Base-by-base conservation (phyloP, 441 rosid species). In the Geranium incanum region DNA sequence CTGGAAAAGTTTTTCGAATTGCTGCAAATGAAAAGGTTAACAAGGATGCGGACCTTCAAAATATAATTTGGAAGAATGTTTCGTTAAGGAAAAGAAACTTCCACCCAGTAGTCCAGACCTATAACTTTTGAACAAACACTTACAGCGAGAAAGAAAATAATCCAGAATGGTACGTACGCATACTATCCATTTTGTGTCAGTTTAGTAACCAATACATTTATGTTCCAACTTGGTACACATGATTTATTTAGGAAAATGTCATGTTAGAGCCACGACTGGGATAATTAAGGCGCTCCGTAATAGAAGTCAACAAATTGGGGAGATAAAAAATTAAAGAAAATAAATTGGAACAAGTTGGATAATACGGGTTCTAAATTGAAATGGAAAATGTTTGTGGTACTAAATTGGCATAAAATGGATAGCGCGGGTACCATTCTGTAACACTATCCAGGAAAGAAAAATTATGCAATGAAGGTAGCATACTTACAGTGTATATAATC, bases 1-100 rank as follows among this genome's bases (percentile, higher is more conserved):
- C 86, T 87, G 92, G 85, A 95, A 95, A 75, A 92, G 93, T 50
- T 92, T 82, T 75, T 95, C 99, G 28, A 95, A 95, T 89, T 93
- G 98, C 99, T 95, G 89, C 79, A 77, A 71, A 68, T 13, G 33
- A 28, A 68, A 81, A 74, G 70, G 60, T 73, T 66, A 28, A 28
- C 33, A 68, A 78, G 74, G 68, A 66, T 48, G 38, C 2, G 16
- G 48, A 68, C 18, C 12, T 37, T 50, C 68, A 57, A 64, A 60
- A 43, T 21, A 62, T 48, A 19, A 12, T 60, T 15, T 7, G 9
- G 36, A 60, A 18, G 33, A 15, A 45, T 57, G 69, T 50, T 66
- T 74, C 66, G 43, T 6, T 4, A 71, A 72, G 36, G 18, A 0
- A 62, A 63, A 52, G 37, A 68, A 6, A 15, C 5, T 1, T 1